Percentiles rank a stretch among this genome's conserved stretches.
These are phyloP conservation scores for Pythium rhizo-oryzae DNA, from an alignment of 352 stramenopile species.

Conservation along the genomic window DNA sequence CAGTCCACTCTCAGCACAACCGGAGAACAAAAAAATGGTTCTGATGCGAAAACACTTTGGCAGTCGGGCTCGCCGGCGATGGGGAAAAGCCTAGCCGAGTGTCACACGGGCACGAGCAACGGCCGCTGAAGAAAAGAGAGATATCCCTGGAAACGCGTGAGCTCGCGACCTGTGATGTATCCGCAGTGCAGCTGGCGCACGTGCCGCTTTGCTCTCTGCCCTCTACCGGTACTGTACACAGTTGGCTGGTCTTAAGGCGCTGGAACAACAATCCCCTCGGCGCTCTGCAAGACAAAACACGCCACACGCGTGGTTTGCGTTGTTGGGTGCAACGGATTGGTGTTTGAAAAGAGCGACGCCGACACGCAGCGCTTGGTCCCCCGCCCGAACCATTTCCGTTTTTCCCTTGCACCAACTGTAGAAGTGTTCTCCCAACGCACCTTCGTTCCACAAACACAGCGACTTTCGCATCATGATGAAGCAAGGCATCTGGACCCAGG, in stretches of 20 bases:
- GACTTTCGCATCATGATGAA: slow-evolving; percentile 14
- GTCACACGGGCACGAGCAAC: not conserved
- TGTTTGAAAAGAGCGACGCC: not conserved
- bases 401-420: not conserved
- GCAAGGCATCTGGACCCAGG: slow-evolving; percentile 30
- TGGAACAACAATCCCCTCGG: not conserved
- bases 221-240: not conserved
- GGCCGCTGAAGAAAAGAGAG: not conserved
- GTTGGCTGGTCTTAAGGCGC: not conserved
- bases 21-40: not conserved
- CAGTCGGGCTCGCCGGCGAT: no score
- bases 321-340: slow-evolving; percentile 5
- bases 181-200: not conserved
- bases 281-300: slow-evolving; percentile 1
- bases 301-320: slow-evolving; percentile 1
- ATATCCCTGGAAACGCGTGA: not conserved
- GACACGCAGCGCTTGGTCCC: not conserved
- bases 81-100: not conserved
- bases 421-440: not conserved
- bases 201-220: not conserved
- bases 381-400: slow-evolving; percentile 1
- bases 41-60: not conserved
- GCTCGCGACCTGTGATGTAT: not conserved
- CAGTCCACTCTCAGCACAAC: not conserved
- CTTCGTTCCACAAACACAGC: not conserved